phyloP scores from a whole-genome alignment of 441 rosid species.

The Croton laevigatus region DNA sequence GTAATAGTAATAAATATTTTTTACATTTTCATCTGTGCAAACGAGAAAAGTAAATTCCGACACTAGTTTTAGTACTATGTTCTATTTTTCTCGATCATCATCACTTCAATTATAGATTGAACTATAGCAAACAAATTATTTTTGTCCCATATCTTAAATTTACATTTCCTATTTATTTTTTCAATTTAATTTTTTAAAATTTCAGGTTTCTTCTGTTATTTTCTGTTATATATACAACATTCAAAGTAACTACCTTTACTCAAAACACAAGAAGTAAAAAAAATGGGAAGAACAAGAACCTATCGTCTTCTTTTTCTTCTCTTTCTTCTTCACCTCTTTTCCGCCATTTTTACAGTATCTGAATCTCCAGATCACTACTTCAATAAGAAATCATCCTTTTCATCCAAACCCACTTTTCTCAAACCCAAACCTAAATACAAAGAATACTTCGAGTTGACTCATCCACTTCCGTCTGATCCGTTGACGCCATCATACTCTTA shows the following conservation, averaged over 20 bases:
- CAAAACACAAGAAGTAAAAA: not conserved
- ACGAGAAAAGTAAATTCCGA: too few species aligned
- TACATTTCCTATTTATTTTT: too few species aligned
- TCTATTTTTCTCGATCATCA: too few species aligned
- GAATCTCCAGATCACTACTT: conserved; percentile 34
- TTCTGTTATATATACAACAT: not conserved
- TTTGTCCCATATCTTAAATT: not conserved
- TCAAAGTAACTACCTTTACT: not conserved
- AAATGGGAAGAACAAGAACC: conserved; percentile 2
- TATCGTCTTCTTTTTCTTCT: conserved; percentile 1
- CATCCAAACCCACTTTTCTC: conserved; percentile 14
- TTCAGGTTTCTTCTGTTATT: not conserved
- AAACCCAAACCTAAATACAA: conserved; percentile 23
- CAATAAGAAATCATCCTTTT: conserved; percentile 16
- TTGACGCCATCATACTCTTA: conserved; percentile 53
- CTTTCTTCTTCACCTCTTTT: conserved; percentile 26
- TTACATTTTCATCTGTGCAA: too few species aligned
- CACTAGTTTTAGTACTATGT: too few species aligned
- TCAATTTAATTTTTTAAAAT: not conserved
- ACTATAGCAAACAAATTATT: not conserved
- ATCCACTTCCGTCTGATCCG: conserved; percentile 50
- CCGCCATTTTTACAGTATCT: not conserved
- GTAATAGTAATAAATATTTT: too few species aligned
- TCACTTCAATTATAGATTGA: too few species aligned
- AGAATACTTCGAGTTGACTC: conserved; percentile 49